phyloP scores from a whole-genome alignment of 1,139 yeast species.

The Dujonia santamariae region DNA sequence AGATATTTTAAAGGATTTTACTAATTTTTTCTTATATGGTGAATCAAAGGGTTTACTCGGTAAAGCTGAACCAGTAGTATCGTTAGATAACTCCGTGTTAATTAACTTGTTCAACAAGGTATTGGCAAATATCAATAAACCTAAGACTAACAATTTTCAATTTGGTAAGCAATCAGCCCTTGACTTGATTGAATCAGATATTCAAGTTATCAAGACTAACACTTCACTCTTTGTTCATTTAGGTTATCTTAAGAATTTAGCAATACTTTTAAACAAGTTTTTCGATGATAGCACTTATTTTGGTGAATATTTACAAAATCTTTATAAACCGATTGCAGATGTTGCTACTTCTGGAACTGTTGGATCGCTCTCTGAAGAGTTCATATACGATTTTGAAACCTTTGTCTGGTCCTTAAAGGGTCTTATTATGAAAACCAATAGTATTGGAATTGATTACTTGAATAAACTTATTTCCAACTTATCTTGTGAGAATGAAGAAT shows the following conservation, averaged over 20 bases:
- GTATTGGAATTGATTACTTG: slow-evolving; percentile 39
- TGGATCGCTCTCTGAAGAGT: neutral
- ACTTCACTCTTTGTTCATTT: slow-evolving; percentile 36
- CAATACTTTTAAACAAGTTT: slow-evolving; percentile 56
- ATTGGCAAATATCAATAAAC: slow-evolving; percentile 49
- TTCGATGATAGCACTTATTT: neutral
- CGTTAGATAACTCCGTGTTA: too few species aligned
- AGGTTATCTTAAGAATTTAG: slow-evolving; percentile 57
- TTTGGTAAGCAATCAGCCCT: slow-evolving; percentile 1
- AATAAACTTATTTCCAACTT: slow-evolving; percentile 37
- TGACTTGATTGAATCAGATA: slow-evolving; percentile 1
- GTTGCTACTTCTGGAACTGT: neutral
- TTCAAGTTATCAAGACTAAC: neutral
- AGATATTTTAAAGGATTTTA: slow-evolving; percentile 31
- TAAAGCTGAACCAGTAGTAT: slow-evolving; percentile 48
- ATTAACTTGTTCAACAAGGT: slow-evolving; percentile 49
- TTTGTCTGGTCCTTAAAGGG: slow-evolving; percentile 74
- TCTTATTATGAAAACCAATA: slow-evolving; percentile 56
- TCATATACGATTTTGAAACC: slow-evolving; percentile 44
- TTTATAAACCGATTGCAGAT: neutral
- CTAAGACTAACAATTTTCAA: slow-evolving; percentile 9
- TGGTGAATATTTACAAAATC: neutral
- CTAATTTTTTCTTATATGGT: slow-evolving; percentile 22
- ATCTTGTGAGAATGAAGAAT: slow-evolving; percentile 33
- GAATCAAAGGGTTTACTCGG: slow-evolving; percentile 35